Evolutionary conservation across 345 rosid genomes (phyloP).

Genomic region (Camelina hispida): DNA sequence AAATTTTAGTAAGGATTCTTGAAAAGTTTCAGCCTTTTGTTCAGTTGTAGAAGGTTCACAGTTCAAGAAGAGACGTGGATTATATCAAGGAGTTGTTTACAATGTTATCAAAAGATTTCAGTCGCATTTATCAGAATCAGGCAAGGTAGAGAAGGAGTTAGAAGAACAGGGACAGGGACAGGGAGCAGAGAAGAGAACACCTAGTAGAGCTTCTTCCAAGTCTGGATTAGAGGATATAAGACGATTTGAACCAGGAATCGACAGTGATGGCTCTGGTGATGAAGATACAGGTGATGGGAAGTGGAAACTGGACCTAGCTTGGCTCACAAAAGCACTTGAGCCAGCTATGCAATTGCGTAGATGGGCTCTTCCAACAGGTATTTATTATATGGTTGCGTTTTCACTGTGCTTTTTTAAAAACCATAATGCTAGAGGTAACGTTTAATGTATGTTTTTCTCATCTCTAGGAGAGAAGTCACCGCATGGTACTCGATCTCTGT

Average conservation of each 20-base stretch:
- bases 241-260: conserved; percentile 36
- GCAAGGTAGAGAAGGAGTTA: conserved; percentile 37
- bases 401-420: conserved; percentile 23
- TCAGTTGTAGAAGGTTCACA: conserved; percentile 37
- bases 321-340: conserved; percentile 81
- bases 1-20: conserved; percentile 7
- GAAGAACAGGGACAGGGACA: conserved; percentile 40
- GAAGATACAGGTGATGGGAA: conserved; percentile 56
- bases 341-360: conserved; percentile 79
- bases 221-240: conserved; percentile 41
- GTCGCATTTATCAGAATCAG: conserved; percentile 53
- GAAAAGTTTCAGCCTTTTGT: conserved; percentile 1
- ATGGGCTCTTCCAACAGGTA: conserved; percentile 82
- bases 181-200: conserved; percentile 34
- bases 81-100: conserved; percentile 47
- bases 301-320: conserved; percentile 75
- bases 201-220: conserved; percentile 40
- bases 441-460: conserved; percentile 27
- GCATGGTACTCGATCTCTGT: conserved; percentile 64
- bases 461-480: conserved; percentile 53
- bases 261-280: conserved; percentile 55
- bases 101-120: conserved; percentile 53
- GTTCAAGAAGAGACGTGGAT: conserved; percentile 46
- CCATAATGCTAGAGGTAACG: conserved; percentile 18
- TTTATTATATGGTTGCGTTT: conserved; percentile 30